Evolutionary conservation across 805 yeast genomes (phyloP), one percentile per base, ranked within the genome.

Genomic region (Cyberlindnera xishuangbannaensis): DNA sequence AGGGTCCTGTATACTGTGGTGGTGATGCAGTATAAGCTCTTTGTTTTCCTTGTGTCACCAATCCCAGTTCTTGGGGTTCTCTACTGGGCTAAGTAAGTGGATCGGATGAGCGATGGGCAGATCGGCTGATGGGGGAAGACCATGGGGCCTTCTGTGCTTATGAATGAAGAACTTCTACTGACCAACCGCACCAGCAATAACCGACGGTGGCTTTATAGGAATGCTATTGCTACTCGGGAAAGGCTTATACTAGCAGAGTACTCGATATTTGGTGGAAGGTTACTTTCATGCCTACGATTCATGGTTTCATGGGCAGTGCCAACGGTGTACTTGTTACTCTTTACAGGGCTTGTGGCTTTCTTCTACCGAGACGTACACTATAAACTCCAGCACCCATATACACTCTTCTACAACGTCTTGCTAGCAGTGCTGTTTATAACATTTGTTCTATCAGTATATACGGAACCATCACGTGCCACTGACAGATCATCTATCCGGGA

Each of bases 311-410:
- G 23, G 23, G 12, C 12, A 9, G 23, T 20, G 11, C 23, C 23
- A 9, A 18, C 33, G 6, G 17, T 51, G 1, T 51, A 51, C 29
- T 1, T 33, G 3, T n/a, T 27, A 2, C 21, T 51, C 7, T 41
- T 41, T 23, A 4, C 18, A 8, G 36, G 39, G 10, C 21, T 51
- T 28, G 35, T 41, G 1, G 9, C 18, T 8, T 22, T 39, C 9
- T 51, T 51, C 38, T 50, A 42, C 29, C 7, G 11, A 5, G 16
- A 33, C 5, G 25, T 41, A 4, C 36, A 40, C 25, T 33, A 21
- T 1, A 44, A 43, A 21, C 23, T 51, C 3, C 20, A 10, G 1
- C n/a, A 33, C 9, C 56, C 56, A 9, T 34, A 34, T 5, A 30
- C 50, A 4, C 7, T 23, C 6, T 9, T 45, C 1, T 50, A 51